phyloP scores from a whole-genome alignment of 2,329 filamentous ascomycete genomes.

The Fusarium ambrosium region DNA sequence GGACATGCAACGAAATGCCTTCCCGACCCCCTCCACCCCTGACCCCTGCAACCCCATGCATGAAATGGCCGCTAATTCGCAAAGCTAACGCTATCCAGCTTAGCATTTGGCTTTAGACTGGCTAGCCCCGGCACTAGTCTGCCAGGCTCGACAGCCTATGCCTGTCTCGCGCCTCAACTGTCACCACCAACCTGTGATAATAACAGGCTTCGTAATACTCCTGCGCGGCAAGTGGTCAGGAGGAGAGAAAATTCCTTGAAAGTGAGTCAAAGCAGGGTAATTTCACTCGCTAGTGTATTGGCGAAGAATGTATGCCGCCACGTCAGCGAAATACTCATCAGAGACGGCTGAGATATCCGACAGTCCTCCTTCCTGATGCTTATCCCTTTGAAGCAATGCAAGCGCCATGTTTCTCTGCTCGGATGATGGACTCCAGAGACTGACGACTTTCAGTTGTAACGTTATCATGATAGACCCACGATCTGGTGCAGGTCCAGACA shows the following conservation, averaged over 20 bases:
- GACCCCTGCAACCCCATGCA: not conserved
- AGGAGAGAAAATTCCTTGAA: not conserved
- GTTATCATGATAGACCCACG: slow-evolving; percentile 23
- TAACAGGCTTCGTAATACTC: not conserved
- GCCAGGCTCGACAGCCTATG: not conserved
- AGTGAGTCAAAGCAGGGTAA: not conserved
- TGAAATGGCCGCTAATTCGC: slow-evolving; percentile 12
- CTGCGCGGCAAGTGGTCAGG: not conserved
- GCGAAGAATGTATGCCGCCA: slow-evolving; percentile 29
- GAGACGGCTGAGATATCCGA: slow-evolving; percentile 28
- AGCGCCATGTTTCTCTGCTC: slow-evolving; percentile 21
- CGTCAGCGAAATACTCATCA: slow-evolving; percentile 37
- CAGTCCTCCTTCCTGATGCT: slow-evolving; percentile 26
- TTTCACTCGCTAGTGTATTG: slow-evolving; percentile 18
- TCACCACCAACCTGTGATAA: not conserved
- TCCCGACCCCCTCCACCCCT: no score
- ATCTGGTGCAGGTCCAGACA: slow-evolving; percentile 16
- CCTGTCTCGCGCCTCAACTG: not conserved
- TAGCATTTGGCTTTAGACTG: not conserved
- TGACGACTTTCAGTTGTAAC: slow-evolving; percentile 20
- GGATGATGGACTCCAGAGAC: slow-evolving; percentile 31
- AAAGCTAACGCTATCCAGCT: slow-evolving; percentile 23
- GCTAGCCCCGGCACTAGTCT: not conserved
- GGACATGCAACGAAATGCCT: not conserved
- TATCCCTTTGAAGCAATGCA: slow-evolving; percentile 17